phyloP scores from a whole-genome alignment of 148 eudicot species.

The Heliamphora exappendiculata region DNA sequence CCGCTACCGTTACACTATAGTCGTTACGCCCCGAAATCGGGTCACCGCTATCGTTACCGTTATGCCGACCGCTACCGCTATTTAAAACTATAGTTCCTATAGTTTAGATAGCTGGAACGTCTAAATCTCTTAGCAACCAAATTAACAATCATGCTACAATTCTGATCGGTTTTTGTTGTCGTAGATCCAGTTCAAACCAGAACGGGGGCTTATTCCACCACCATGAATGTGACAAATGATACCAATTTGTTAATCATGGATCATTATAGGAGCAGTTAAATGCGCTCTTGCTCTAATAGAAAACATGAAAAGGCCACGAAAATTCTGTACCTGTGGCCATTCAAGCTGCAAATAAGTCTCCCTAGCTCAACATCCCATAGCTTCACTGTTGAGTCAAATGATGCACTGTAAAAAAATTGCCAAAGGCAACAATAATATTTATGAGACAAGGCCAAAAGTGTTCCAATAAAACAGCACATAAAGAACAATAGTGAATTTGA shows the following conservation, averaged over 20 bases:
- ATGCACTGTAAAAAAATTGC: constrained; percentile 38
- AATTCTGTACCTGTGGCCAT: constrained; percentile 48
- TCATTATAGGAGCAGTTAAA: not conserved
- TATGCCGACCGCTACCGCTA: too few species aligned
- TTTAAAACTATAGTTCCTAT: too few species aligned
- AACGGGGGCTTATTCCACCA: not conserved
- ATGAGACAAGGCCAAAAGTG: not conserved
- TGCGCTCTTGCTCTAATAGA: not conserved
- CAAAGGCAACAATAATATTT: not conserved
- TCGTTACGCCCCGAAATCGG: too few species aligned
- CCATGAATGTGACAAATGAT: not conserved
- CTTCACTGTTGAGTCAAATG: constrained; percentile 58
- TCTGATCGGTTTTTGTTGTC: not conserved
- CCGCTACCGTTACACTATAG: too few species aligned
- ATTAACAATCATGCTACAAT: not conserved
- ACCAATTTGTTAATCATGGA: not conserved
- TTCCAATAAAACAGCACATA: not conserved
- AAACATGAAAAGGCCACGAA: not conserved
- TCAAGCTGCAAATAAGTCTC: constrained; percentile 43
- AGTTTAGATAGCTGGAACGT: not conserved
- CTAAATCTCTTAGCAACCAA: not conserved
- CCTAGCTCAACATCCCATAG: constrained; percentile 54
- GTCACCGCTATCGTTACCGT: too few species aligned
- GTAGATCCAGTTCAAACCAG: not conserved
- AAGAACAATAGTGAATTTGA: not conserved